A percentile compares a stretch with the other conserved stretches of the same genome.
These are phyloP conservation scores for Haematococcus sp. DNA, from an alignment of 139 green algal genomes.

Conservation along the genomic window DNA sequence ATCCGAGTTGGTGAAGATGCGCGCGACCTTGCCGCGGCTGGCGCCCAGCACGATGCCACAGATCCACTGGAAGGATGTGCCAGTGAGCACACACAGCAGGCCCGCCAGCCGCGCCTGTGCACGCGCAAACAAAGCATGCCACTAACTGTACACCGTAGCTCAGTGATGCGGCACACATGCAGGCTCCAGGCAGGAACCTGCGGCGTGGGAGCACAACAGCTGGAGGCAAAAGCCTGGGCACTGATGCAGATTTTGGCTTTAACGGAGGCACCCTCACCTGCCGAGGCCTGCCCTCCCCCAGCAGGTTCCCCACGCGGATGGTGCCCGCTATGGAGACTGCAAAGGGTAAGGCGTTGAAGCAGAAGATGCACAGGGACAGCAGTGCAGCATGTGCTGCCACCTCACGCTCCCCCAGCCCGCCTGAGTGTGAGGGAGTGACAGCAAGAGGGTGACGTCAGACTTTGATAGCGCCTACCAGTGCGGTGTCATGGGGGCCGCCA, in stretches of 20 bases:
- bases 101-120: slow-evolving; percentile 14
- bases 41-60: slow-evolving; percentile 21
- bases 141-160: not conserved
- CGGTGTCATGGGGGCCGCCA: no score
- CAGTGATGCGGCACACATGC: not conserved
- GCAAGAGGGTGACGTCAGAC: slow-evolving; percentile 8
- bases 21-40: slow-evolving; percentile 4
- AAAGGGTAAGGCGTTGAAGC: slow-evolving; percentile 50
- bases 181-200: no score
- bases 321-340: slow-evolving; percentile 46
- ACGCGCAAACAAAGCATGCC: not conserved
- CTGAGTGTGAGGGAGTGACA: slow-evolving; percentile 6
- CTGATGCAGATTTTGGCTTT: no score
- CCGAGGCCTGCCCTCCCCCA: slow-evolving; percentile 26
- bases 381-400: slow-evolving; percentile 38
- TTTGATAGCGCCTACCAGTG: no score
- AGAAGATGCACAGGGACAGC: slow-evolving; percentile 44
- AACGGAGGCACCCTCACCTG: not conserved
- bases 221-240: not conserved
- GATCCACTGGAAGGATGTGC: slow-evolving; percentile 11
- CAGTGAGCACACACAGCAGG: slow-evolving; percentile 21
- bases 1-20: slow-evolving; percentile 25
- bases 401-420: slow-evolving; percentile 14
- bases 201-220: no score
- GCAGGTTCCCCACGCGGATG: slow-evolving; percentile 57